phyloP scores from a whole-genome alignment of 331 rosid species.

The Ulmus americana region DNA sequence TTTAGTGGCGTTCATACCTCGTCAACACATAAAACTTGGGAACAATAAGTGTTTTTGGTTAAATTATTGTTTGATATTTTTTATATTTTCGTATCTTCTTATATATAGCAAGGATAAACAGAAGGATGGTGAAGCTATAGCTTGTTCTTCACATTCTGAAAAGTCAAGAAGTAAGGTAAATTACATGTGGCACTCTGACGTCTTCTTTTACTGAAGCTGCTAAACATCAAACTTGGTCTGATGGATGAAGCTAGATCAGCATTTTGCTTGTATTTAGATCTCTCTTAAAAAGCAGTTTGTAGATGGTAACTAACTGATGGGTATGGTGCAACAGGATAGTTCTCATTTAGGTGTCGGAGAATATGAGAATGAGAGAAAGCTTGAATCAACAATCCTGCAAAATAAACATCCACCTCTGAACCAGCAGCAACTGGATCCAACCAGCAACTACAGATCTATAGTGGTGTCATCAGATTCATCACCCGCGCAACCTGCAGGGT shows the following conservation, averaged over 20 bases:
- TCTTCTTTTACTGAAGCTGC: slow-evolving; percentile 3
- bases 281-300: slow-evolving; percentile 15
- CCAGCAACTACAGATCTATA: slow-evolving; percentile 13
- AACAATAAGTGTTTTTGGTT: slow-evolving; percentile 19
- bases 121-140: slow-evolving; percentile 39
- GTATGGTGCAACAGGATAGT: slow-evolving; percentile 40
- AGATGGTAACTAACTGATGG: slow-evolving; percentile 11
- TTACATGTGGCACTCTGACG: slow-evolving; percentile 14
- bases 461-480: slow-evolving; percentile 15
- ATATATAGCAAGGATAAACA: slow-evolving; percentile 46
- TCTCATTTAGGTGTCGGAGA: slow-evolving; percentile 33
- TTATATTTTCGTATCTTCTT: neutral
- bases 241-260: slow-evolving; percentile 2
- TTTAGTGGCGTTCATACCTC: neutral
- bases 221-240: neutral
- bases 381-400: slow-evolving; percentile 32
- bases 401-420: slow-evolving; percentile 32
- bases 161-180: slow-evolving; percentile 67
- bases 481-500: slow-evolving; percentile 8
- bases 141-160: slow-evolving; percentile 32
- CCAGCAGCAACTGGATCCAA: neutral
- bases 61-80: neutral
- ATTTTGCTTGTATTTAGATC: slow-evolving; percentile 3
- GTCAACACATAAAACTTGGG: slow-evolving; percentile 9
- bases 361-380: slow-evolving; percentile 37